Conservation (phyloP, 2,329 filamentous ascomycete genomes). For the Neopestalotiopsis sp. region DNA sequence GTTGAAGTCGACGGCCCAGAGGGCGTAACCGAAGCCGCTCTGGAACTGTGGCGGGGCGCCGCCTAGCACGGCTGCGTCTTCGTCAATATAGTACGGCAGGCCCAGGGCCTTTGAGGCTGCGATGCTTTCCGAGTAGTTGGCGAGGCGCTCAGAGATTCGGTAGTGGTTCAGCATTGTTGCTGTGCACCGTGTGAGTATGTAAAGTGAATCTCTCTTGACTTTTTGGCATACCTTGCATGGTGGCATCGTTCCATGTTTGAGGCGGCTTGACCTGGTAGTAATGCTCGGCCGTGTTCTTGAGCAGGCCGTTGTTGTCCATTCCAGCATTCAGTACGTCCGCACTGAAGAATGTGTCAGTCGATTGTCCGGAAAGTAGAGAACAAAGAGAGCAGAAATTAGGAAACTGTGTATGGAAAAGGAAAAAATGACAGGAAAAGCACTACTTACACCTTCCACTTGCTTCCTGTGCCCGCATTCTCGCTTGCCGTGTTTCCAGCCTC, state of each 20-base stretch:
- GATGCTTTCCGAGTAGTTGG: not conserved
- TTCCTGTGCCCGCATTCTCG: not conserved
- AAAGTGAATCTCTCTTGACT: not conserved
- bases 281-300: conserved; percentile 20
- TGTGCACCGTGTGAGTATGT: not conserved
- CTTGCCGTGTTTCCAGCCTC: conserved; percentile 14
- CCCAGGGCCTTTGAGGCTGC: conserved; percentile 6
- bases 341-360: not conserved
- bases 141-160: conserved; percentile 9
- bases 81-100: conserved; percentile 17
- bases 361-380: not conserved
- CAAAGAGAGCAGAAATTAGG: no score
- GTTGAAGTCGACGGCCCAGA: conserved; percentile 44
- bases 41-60: conserved; percentile 28
- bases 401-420: no score
- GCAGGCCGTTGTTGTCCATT: conserved; percentile 16
- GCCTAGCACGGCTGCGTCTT: conserved; percentile 15
- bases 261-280: conserved; percentile 19
- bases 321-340: conserved; percentile 11
- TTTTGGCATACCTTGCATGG: conserved; percentile 15
- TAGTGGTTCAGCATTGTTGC: conserved; percentile 20
- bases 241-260: not conserved
- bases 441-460: conserved; percentile 15
- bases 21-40: conserved; percentile 38
- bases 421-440: no score